phyloP scores from a whole-genome alignment of 192 early-diverging fungal genomes.

The Rhizoclosmatium globosum region DNA sequence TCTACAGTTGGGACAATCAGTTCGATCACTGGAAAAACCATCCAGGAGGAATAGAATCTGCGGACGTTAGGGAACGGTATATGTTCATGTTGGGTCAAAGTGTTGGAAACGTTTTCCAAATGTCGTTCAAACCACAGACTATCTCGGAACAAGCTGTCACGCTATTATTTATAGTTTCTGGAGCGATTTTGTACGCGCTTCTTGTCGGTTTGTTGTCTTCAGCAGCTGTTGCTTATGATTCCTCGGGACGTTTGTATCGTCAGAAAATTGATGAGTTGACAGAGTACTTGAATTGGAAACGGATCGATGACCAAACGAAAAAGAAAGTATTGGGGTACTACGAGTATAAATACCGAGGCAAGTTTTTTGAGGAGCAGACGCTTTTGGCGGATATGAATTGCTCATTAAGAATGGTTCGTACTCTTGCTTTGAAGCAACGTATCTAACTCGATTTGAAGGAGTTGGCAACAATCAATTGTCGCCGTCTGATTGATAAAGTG shows the following conservation, averaged over 20 bases:
- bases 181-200: constrained; percentile 39
- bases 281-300: constrained; percentile 41
- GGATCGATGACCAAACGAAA: constrained; percentile 2
- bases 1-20: background rate
- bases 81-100: background rate
- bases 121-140: background rate
- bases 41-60: background rate
- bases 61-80: background rate
- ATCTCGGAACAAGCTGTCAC: constrained; percentile 12
- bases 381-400: constrained; percentile 37
- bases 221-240: constrained; percentile 2
- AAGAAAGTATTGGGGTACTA: constrained; percentile 33
- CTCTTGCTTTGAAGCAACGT: background rate
- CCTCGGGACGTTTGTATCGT: constrained; percentile 26
- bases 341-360: constrained; percentile 40
- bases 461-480: constrained; percentile 38
- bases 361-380: constrained; percentile 36
- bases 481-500: constrained; percentile 39
- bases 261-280: background rate
- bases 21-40: constrained; percentile 11
- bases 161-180: constrained; percentile 40
- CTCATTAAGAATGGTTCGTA: constrained; percentile 33
- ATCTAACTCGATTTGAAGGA: constrained; percentile 7
- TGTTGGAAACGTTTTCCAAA: background rate
- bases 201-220: constrained; percentile 29